Evolutionary conservation across 1,284 basidiomycete species (phyloP).

Genomic region (Boletellus deceptivus): DNA sequence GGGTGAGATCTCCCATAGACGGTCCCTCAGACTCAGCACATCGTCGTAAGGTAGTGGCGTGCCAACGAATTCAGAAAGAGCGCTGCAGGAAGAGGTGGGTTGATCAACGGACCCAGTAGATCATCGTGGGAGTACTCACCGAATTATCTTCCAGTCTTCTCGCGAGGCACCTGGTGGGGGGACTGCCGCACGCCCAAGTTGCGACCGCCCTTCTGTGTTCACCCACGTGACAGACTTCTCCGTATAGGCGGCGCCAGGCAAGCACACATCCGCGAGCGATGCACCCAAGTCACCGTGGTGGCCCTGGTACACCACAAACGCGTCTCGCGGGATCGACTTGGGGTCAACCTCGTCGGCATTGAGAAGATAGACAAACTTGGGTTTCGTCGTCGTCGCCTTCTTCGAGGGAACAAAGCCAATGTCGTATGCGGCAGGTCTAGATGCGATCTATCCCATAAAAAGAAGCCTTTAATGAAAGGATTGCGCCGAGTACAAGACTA

Average conservation of each 20-base stretch:
- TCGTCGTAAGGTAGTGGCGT: constrained; percentile 89
- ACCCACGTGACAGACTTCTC: constrained; percentile 96
- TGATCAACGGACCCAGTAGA: background rate
- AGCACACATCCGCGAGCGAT: constrained; percentile 92
- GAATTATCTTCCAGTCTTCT: constrained; percentile 99
- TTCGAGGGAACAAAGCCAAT: constrained; percentile 88
- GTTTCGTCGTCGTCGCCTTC: constrained; percentile 69
- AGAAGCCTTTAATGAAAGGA: constrained; percentile 23
- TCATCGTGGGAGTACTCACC: constrained; percentile 42
- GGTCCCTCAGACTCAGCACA: constrained; percentile 81
- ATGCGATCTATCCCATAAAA: constrained; percentile 58
- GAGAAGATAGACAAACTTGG: constrained; percentile 97
- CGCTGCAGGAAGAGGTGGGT: constrained; percentile 47
- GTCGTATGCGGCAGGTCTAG: constrained; percentile 94
- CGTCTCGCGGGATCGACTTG: constrained; percentile 86
- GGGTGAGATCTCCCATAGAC: constrained; percentile 97
- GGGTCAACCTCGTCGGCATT: constrained; percentile 95
- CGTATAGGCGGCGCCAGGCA: constrained; percentile 94
- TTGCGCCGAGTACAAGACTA: background rate
- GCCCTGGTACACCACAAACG: constrained; percentile 99
- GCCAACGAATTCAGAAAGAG: constrained; percentile 87
- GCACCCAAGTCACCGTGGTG: constrained; percentile 98
- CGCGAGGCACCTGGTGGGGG: constrained; percentile 92
- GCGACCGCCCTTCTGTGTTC: constrained; percentile 95
- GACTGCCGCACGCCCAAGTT: constrained; percentile 90